Percentiles rank a stretch among this genome's conserved stretches.
Conservation (phyloP, 2,329 filamentous ascomycete species). For the Fusarium devonianum region DNA sequence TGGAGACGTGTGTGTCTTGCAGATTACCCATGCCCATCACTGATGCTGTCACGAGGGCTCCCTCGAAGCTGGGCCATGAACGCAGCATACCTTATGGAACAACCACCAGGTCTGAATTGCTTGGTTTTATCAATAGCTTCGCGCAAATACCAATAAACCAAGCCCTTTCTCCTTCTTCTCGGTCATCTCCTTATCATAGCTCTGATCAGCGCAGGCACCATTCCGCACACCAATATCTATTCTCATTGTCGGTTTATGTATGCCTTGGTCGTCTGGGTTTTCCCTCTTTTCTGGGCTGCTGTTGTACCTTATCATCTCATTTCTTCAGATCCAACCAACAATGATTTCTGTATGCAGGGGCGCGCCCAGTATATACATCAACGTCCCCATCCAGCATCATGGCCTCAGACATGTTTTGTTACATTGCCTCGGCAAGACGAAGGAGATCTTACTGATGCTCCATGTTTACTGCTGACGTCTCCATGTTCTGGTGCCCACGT, state of each 20-base stretch:
- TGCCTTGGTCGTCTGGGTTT: not conserved
- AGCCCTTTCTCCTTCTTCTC: not conserved
- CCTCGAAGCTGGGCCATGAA: no score
- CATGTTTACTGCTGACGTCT: not conserved
- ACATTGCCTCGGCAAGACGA: not conserved
- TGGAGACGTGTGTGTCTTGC: not conserved
- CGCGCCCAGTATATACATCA: not conserved
- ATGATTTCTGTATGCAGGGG: not conserved
- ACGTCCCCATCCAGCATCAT: not conserved
- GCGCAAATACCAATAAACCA: not conserved
- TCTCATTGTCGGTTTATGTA: not conserved
- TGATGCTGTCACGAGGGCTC: not conserved
- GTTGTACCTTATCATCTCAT: slow-evolving; percentile 4
- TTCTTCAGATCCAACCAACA: slow-evolving; percentile 1
- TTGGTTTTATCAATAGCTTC: no score
- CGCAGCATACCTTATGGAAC: no score
- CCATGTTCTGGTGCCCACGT: not conserved
- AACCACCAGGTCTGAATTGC: no score
- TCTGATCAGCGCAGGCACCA: not conserved
- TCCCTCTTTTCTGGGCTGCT: not conserved
- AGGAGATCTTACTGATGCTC: no score
- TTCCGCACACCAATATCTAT: not conserved
- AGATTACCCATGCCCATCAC: not conserved
- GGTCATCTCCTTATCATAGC: no score
- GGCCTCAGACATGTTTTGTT: not conserved